Evolutionary conservation across 352 stramenopile species (phyloP).

Genomic region (Phytophthora boehmeriae): DNA sequence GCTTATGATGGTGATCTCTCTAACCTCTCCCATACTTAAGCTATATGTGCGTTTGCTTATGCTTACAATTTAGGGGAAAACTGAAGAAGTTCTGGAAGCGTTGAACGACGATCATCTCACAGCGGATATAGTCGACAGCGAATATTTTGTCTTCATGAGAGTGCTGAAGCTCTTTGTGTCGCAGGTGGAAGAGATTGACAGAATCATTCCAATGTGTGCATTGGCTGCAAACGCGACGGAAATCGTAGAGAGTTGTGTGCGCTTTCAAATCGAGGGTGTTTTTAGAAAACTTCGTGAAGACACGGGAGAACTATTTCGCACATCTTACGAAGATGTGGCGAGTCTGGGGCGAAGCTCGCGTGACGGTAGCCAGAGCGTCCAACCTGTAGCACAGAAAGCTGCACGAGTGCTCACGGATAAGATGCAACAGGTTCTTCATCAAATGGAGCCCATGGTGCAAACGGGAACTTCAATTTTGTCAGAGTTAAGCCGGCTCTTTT

Average conservation of each 20-base stretch:
- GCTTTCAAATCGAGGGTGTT: conserved; percentile 78
- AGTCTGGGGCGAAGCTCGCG: conserved; percentile 35
- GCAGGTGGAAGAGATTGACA: conserved; percentile 62
- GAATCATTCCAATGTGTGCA: conserved; percentile 59
- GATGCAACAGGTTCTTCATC: conserved; percentile 79
- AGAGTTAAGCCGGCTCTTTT: conserved; percentile 79
- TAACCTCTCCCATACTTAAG: no score
- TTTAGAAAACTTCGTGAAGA: conserved; percentile 67
- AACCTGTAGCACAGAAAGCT: conserved; percentile 59
- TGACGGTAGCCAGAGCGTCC: conserved; percentile 48
- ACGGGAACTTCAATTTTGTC: conserved; percentile 65
- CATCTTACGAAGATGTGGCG: conserved; percentile 56
- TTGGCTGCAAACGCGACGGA: conserved; percentile 52
- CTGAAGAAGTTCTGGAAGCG: conserved; percentile 45
- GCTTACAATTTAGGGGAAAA: conserved; percentile 44
- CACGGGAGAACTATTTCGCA: conserved; percentile 62
- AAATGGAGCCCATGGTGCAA: conserved; percentile 81
- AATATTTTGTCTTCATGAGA: conserved; percentile 85
- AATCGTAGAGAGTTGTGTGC: conserved; percentile 69
- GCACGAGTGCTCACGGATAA: conserved; percentile 64
- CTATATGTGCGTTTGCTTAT: neutral
- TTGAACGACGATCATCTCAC: conserved; percentile 31
- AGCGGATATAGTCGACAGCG: conserved; percentile 43
- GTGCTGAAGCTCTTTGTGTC: conserved; percentile 81
- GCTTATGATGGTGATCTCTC: neutral